Conservation (phyloP, 1,139 yeast genomes). For the Kurtzmaniella quercitrusa region DNA sequence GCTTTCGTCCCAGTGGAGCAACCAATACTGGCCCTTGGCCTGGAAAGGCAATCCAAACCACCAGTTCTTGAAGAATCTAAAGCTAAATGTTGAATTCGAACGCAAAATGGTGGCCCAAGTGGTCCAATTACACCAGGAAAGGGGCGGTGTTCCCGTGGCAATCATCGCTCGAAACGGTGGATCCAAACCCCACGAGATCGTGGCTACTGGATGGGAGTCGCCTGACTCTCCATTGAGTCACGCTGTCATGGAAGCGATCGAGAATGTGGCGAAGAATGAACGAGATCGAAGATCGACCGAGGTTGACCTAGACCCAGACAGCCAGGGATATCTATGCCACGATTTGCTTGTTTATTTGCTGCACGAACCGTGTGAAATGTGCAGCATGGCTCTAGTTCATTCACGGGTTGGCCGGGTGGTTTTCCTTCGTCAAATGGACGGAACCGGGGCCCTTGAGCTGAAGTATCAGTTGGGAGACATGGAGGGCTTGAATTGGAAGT, state of each 20-base stretch:
- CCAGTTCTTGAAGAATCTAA: constrained; percentile 56
- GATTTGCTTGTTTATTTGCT: constrained; percentile 78
- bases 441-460: constrained; percentile 51
- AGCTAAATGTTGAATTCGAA: constrained; percentile 45
- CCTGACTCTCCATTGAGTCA: constrained; percentile 54
- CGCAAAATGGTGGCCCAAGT: constrained; percentile 29
- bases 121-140: constrained; percentile 5
- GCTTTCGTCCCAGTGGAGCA: constrained; percentile 59
- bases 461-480: constrained; percentile 68
- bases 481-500: constrained; percentile 71
- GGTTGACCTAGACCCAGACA: constrained; percentile 5
- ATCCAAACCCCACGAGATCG: constrained; percentile 12
- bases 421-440: constrained; percentile 43
- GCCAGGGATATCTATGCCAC: constrained; percentile 61
- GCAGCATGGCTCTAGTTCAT: constrained; percentile 93
- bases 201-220: constrained; percentile 19
- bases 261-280: constrained; percentile 52
- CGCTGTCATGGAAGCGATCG: constrained; percentile 69
- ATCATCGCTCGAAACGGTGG: constrained; percentile 17
- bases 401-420: constrained; percentile 73
- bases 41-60: constrained; percentile 94
- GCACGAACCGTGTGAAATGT: constrained; percentile 97
- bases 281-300: constrained; percentile 22
- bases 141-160: constrained; percentile 14
- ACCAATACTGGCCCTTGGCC: constrained; percentile 73